phyloP scores from a whole-genome alignment of 106 monocot genomes.

The Hemerocallis citrina region DNA sequence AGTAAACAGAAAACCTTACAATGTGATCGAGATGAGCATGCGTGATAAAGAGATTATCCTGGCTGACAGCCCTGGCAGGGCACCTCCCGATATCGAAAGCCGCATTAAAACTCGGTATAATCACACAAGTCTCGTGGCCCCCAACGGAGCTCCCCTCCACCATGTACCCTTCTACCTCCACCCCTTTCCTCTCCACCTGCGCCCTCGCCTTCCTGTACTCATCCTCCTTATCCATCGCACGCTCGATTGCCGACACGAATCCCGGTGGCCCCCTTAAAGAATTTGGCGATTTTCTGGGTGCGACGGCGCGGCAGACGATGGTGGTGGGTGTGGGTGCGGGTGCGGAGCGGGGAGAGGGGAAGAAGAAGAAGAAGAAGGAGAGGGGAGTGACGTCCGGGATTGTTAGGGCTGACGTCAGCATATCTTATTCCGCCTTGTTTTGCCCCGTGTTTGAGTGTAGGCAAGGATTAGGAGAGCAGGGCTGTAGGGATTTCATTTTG shows the following conservation, averaged over 20 bases:
- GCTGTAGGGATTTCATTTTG: slow-evolving; percentile 1
- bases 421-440: background rate
- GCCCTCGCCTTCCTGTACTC: slow-evolving; percentile 80
- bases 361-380: background rate
- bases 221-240: slow-evolving; percentile 72
- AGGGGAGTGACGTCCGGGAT: background rate
- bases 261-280: slow-evolving; percentile 9
- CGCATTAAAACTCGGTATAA: slow-evolving; percentile 63
- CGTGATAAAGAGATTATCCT: slow-evolving; percentile 89
- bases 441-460: too few species aligned
- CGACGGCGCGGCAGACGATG: background rate
- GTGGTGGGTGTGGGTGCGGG: background rate
- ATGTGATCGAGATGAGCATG: slow-evolving; percentile 97
- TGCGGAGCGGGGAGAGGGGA: background rate
- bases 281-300: background rate
- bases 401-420: slow-evolving; percentile 2
- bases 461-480: background rate
- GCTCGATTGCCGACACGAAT: slow-evolving; percentile 56
- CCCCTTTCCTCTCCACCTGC: slow-evolving; percentile 71
- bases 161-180: slow-evolving; percentile 78
- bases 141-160: slow-evolving; percentile 83
- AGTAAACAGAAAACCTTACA: slow-evolving; percentile 29
- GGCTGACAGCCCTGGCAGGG: slow-evolving; percentile 60
- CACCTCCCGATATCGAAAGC: slow-evolving; percentile 92
- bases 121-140: slow-evolving; percentile 85